A percentile compares a stretch with the other conserved stretches of the same genome.
Conservation (phyloP, 345 rosid genomes). For the Murraya koenigii region DNA sequence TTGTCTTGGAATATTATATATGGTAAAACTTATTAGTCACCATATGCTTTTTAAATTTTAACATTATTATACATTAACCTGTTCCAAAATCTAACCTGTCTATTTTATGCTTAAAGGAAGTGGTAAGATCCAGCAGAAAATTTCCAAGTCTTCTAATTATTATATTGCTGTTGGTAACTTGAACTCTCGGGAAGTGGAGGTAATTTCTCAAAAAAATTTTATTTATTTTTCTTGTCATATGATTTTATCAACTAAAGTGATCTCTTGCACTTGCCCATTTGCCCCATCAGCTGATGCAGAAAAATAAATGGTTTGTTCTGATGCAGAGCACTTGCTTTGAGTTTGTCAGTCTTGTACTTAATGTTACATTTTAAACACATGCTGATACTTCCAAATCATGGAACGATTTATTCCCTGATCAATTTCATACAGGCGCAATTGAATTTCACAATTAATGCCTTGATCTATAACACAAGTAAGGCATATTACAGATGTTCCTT, state of each 20-base stretch:
- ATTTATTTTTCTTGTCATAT: background rate
- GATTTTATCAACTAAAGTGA: background rate
- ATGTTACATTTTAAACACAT: background rate
- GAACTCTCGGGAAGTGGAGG: constrained; percentile 54
- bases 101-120: constrained; percentile 32
- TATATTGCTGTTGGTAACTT: constrained; percentile 51
- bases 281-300: background rate
- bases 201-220: constrained; percentile 14
- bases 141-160: constrained; percentile 35
- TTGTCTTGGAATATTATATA: constrained; percentile 56
- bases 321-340: background rate
- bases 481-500: constrained; percentile 48
- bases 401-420: background rate
- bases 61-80: background rate
- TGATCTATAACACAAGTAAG: constrained; percentile 36
- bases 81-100: constrained; percentile 1
- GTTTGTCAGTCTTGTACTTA: background rate
- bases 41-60: background rate
- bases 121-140: constrained; percentile 47
- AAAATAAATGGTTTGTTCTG: background rate
- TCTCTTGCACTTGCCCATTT: background rate
- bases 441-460: constrained; percentile 36
- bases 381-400: background rate
- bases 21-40: constrained; percentile 26
- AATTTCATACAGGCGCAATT: constrained; percentile 42